Evolutionary conservation across 495 filamentous ascomycete species (phyloP).

Genomic region (Trichoderma orchidacearum): DNA sequence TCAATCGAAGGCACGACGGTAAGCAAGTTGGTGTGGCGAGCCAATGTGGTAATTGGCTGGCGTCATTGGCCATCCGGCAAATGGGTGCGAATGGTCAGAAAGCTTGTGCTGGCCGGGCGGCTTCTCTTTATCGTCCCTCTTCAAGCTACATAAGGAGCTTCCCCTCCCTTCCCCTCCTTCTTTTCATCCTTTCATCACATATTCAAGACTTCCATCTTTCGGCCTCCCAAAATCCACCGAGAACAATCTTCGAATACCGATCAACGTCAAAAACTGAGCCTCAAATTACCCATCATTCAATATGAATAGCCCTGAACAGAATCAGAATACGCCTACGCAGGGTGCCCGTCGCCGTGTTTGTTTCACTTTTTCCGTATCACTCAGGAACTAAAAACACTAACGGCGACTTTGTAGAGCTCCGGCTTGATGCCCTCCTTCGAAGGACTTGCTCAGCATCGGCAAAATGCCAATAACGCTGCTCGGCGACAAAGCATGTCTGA

Average conservation of each 20-base stretch:
- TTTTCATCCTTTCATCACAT: no score
- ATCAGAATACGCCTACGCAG: neutral
- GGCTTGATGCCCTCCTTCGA: constrained; percentile 3
- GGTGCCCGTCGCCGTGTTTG: neutral
- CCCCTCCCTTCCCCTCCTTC: neutral
- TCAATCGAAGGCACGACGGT: neutral
- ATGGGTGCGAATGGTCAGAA: neutral
- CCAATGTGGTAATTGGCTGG: neutral
- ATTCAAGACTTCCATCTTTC: no score
- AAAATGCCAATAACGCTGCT: neutral
- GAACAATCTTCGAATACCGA: no score
- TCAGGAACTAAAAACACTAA: neutral
- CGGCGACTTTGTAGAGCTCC: neutral
- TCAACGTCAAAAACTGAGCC: neutral
- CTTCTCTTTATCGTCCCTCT: neutral
- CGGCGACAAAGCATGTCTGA: constrained; percentile 1
- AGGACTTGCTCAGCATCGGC: neutral
- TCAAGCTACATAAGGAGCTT: neutral
- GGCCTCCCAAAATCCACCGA: no score
- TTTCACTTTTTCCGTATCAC: neutral
- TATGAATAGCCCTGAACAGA: neutral
- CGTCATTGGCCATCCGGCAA: neutral
- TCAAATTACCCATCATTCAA: neutral
- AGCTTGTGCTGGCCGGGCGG: neutral
- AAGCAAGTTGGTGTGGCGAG: neutral